phyloP scores from a whole-genome alignment of 2,329 filamentous ascomycete genomes.

The Diaporthe citriasiana region DNA sequence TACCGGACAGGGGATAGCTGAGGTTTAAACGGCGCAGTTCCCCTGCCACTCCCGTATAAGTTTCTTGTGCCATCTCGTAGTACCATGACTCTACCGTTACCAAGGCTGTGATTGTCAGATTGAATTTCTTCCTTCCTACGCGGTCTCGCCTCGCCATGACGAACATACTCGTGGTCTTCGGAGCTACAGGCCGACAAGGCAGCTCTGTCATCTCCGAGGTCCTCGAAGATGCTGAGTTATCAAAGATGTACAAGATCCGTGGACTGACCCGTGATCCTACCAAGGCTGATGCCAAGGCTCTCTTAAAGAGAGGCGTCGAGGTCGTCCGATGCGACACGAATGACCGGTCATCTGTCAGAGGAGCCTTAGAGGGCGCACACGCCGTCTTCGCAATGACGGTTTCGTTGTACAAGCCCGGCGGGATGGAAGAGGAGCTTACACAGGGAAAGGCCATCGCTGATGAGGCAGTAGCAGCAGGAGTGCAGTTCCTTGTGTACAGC shows the following conservation, averaged over 20 bases:
- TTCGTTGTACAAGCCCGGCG: slow-evolving; percentile 53
- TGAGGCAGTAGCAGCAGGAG: slow-evolving; percentile 58
- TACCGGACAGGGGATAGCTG: background rate
- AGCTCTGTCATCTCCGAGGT: slow-evolving; percentile 30
- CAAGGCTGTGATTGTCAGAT: background rate
- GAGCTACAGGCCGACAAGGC: slow-evolving; percentile 29
- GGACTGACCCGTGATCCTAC: slow-evolving; percentile 5
- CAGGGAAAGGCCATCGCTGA: slow-evolving; percentile 63
- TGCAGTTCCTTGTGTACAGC: slow-evolving; percentile 62
- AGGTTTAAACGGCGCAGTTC: background rate
- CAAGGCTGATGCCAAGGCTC: slow-evolving; percentile 15
- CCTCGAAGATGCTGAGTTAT: slow-evolving; percentile 16
- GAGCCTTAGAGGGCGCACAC: slow-evolving; percentile 50
- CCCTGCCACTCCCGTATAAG: background rate
- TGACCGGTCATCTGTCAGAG: slow-evolving; percentile 14
- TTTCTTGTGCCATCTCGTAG: background rate
- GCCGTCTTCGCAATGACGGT: slow-evolving; percentile 55
- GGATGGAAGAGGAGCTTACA: slow-evolving; percentile 53
- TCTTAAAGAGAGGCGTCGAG: slow-evolving; percentile 11
- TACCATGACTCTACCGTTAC: rapidly evolving
- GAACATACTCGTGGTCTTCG: slow-evolving; percentile 27
- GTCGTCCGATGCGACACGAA: slow-evolving; percentile 2
- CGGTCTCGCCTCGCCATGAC: background rate
- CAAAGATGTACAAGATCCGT: background rate
- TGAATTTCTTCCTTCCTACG: no score